These are phyloP conservation scores for Jatropha curcas DNA, from an alignment of 345 rosid genomes.

Conservation along the genomic window DNA sequence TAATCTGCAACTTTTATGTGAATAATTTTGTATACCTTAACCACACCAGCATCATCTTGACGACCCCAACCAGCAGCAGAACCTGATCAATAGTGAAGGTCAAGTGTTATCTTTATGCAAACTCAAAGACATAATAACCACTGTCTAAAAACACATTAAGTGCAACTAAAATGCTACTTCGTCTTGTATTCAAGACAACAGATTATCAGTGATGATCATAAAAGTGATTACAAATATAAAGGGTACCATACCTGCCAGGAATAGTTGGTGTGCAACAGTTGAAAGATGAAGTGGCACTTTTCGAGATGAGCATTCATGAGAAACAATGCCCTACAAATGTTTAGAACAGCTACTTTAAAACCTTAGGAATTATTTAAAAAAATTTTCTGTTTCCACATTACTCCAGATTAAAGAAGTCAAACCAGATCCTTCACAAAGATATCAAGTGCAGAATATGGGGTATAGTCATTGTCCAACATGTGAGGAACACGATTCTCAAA, in stretches of 20 bases:
- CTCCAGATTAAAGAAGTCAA: constrained; percentile 26
- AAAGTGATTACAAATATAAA: not conserved
- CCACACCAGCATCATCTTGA: constrained; percentile 92
- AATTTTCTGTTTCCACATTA: not conserved
- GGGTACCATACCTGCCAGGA: constrained; percentile 61
- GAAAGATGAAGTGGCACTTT: constrained; percentile 86
- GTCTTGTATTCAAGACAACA: not conserved
- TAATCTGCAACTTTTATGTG: not conserved
- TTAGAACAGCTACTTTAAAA: constrained; percentile 13
- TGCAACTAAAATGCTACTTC: not conserved
- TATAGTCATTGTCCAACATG: constrained; percentile 89
- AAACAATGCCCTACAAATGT: constrained; percentile 78
- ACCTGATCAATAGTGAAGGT: constrained; percentile 46
- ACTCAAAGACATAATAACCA: no score
- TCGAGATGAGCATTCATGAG: constrained; percentile 61
- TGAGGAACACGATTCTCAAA: constrained; percentile 97
- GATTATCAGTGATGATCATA: not conserved
- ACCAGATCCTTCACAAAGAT: constrained; percentile 98
- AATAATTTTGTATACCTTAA: constrained; percentile 54
- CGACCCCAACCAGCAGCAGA: constrained; percentile 99
- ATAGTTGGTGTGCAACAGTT: constrained; percentile 76
- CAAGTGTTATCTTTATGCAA: not conserved
- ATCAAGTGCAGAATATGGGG: constrained; percentile 93
- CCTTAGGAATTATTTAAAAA: constrained; percentile 3
- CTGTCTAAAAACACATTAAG: no score